Percentiles rank a stretch among this genome's conserved stretches.
phyloP scores from a whole-genome alignment of 768 basidiomycete genomes.

The Hypholoma sublateritium region DNA sequence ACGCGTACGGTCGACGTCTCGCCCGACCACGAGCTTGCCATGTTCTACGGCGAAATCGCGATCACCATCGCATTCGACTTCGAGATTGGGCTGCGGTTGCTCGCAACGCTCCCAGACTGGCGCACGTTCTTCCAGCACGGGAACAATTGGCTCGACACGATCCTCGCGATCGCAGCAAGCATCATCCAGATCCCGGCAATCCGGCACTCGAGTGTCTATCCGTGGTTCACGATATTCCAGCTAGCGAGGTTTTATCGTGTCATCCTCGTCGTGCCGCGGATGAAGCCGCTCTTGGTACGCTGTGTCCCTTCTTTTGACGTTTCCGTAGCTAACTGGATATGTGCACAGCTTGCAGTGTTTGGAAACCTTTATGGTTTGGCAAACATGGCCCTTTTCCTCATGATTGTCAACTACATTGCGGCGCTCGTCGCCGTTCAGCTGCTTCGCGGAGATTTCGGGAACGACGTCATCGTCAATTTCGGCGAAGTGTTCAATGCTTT shows the following conservation, averaged over 20 bases:
- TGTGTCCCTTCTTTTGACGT: neutral
- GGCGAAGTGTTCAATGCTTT: slow-evolving; percentile 84
- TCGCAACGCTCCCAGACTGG: slow-evolving; percentile 80
- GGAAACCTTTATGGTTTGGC: slow-evolving; percentile 88
- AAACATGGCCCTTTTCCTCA: slow-evolving; percentile 91
- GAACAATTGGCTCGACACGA: slow-evolving; percentile 75
- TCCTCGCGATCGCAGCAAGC: slow-evolving; percentile 71
- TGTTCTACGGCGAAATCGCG: slow-evolving; percentile 68
- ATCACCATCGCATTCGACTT: slow-evolving; percentile 85
- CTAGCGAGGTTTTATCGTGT: slow-evolving; percentile 88
- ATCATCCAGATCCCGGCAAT: slow-evolving; percentile 87
- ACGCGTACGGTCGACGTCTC: slow-evolving; percentile 56
- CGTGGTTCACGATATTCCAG: slow-evolving; percentile 91
- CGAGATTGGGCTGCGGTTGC: slow-evolving; percentile 78
- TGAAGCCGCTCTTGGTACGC: slow-evolving; percentile 80
- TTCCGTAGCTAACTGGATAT: neutral
- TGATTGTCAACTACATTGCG: slow-evolving; percentile 84
- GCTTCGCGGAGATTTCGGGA: slow-evolving; percentile 75
- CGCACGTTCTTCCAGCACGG: slow-evolving; percentile 64
- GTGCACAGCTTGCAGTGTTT: slow-evolving; percentile 76
- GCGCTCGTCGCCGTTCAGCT: slow-evolving; percentile 84
- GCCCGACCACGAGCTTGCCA: slow-evolving; percentile 40
- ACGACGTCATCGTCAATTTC: slow-evolving; percentile 63
- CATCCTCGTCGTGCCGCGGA: slow-evolving; percentile 85
- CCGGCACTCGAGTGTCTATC: slow-evolving; percentile 60